Evolutionary conservation across 129 eudicot species (phyloP), one percentile per base, ranked within the genome.

Genomic region (Escallonia herrerae): DNA sequence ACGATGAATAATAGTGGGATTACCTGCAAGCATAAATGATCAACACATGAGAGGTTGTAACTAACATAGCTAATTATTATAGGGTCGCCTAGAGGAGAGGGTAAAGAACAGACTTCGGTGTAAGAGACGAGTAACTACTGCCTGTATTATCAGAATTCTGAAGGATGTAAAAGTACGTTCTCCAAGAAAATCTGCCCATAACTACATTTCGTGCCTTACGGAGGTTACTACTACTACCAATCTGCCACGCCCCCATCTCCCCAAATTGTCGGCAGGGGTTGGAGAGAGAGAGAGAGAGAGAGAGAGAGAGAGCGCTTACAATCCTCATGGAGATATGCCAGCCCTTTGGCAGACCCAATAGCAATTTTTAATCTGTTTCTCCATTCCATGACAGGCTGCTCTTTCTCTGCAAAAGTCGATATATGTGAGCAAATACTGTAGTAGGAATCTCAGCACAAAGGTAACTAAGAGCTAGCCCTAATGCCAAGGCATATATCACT

Each of bases 321-420:
- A 66, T 91, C 97, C 85, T 87, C 97, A 63, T 91, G 97, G 50
- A 91, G 96, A 60, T 87, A 91, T 45, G 90, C 96, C 14, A 91
- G 89, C 71, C 97, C 97, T 68, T 85, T 91, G 48, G 97, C 97
- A 49, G 96, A 87, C 74, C 97, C 97, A 72, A 83, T 62, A 7
- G 97, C 96, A 49, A 91, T 91, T 8, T 83, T 84, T 70, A 87
- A 77, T 76, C 97, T 85, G 60, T 81, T 72, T 39, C 66, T 53
- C 86, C 93, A 91, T 53, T 87, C 95, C 86, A 91, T 75, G 51
- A 81, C 84, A 3, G 81, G 80, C 47, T 59, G 72, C 49, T 85
- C 84, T 54, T 84, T 87, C 71, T 90, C 96, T 91, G 76, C 77
- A 74, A 60, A 61, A 22, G 68, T 63, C 67, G 55, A 70, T 65